Base-by-base conservation (phyloP, 805 yeast species). In the Yamadazyma philogaea region DNA sequence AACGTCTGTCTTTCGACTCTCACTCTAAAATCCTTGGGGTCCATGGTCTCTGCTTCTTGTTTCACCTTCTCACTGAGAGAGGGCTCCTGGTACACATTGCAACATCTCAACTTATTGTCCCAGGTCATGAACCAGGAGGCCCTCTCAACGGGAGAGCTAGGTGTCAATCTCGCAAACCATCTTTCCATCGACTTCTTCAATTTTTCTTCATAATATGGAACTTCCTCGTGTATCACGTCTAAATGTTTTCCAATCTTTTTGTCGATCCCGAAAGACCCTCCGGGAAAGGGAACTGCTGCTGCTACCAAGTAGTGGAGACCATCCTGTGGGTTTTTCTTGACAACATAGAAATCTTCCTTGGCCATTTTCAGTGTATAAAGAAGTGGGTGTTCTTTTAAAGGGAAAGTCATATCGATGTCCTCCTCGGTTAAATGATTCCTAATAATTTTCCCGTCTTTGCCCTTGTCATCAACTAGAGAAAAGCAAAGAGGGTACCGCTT, bases 231-330 rank as follows among this genome's bases (percentile, higher is more conserved):
- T 47, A 84, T 84, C 10, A 70, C 66, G 59, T 83, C 87, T 37
- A 83, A 59, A 40, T 73, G 75, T 52, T 70, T 74, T 16, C 89
- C 89, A 36, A 84, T 51, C 50, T 82, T 83, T 44, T 72, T 55
- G 50, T 68, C 58, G 42, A 83, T 77, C 42, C 82, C 83, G 61
- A 84, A 83, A 1, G 82, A 77, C 3, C 89, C 89, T 37, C 90
- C 90, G 3, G 89, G 88, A 59, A 83, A 82, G 5, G 88, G 87
- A 30, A 83, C 89, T 1, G 84, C 87, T 4, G 85, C 88, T 1
- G 87, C 90, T 28, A 72, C 75, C 41, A 83, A 64, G 57, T 83
- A 80, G 58, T 83, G 88, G 34, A 56, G 52, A 2, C 79, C 85
- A 44, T 64, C 70, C 49, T 78, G 75, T 0, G 66, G 73, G 46